phyloP scores from a whole-genome alignment of 768 basidiomycete genomes.

The Leccinum subtestaceum region DNA sequence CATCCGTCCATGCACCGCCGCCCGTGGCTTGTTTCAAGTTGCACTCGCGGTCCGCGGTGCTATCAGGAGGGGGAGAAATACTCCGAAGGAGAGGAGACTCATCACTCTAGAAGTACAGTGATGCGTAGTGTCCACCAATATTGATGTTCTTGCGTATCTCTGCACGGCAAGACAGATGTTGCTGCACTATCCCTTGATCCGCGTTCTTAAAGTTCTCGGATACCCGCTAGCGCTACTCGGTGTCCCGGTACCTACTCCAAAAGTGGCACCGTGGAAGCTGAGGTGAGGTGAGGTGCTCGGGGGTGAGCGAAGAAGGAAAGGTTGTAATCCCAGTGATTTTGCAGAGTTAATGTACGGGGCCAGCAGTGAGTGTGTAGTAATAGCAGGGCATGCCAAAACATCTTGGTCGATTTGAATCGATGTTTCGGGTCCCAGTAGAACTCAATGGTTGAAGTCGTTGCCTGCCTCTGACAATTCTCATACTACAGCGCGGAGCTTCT shows the following conservation, averaged over 20 bases:
- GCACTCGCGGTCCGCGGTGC: background rate
- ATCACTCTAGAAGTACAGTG: background rate
- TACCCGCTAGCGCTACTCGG: slow-evolving; percentile 24
- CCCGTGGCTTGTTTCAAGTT: background rate
- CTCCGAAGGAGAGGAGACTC: background rate
- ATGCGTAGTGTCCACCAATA: too few species aligned
- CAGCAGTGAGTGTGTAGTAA: background rate
- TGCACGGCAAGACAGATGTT: slow-evolving; percentile 3
- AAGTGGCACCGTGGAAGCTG: slow-evolving; percentile 9
- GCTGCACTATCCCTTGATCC: slow-evolving; percentile 22
- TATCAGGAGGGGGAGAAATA: background rate
- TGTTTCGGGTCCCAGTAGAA: background rate
- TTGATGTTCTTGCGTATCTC: background rate
- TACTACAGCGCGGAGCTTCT: background rate
- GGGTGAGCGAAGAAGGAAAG: slow-evolving; percentile 14
- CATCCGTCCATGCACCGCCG: background rate
- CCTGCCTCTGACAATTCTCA: background rate
- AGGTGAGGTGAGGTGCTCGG: slow-evolving; percentile 22
- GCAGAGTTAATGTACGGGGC: background rate
- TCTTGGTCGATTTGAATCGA: background rate
- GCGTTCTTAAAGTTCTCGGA: slow-evolving; percentile 12
- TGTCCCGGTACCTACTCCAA: slow-evolving; percentile 20
- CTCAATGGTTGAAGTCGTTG: background rate
- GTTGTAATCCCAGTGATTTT: background rate
- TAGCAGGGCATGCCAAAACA: background rate